Evolutionary conservation across 2,329 filamentous ascomycete species (phyloP).

Genomic region (Blastomyces gilchristii): DNA sequence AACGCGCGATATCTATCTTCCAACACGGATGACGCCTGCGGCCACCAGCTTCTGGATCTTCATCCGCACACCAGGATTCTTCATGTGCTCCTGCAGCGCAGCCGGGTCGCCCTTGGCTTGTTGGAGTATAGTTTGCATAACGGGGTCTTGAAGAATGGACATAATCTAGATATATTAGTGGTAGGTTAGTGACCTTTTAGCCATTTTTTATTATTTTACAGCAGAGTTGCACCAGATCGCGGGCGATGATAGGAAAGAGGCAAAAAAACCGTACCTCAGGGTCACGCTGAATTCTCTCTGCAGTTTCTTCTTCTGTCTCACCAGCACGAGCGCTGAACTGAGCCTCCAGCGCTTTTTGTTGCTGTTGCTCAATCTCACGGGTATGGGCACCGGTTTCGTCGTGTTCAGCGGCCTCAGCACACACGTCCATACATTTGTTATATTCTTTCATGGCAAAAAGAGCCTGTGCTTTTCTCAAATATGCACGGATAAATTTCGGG

Average conservation of each 20-base stretch:
- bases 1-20: slow-evolving; percentile 34
- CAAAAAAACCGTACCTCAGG: slow-evolving; percentile 58
- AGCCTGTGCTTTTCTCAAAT: slow-evolving; percentile 91
- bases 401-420: slow-evolving; percentile 65
- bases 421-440: slow-evolving; percentile 85
- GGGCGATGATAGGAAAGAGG: too few relatives aligned
- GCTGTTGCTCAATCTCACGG: slow-evolving; percentile 85
- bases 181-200: slow-evolving; percentile 13
- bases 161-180: slow-evolving; percentile 52
- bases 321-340: slow-evolving; percentile 88
- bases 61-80: slow-evolving; percentile 69
- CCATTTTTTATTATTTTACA: not conserved
- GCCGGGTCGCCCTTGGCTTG: slow-evolving; percentile 90
- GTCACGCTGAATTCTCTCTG: slow-evolving; percentile 79
- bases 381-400: slow-evolving; percentile 73
- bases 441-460: slow-evolving; percentile 98
- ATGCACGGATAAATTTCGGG: slow-evolving; percentile 84
- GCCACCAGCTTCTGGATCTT: slow-evolving; percentile 95
- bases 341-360: slow-evolving; percentile 80
- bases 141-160: slow-evolving; percentile 81
- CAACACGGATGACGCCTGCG: slow-evolving; percentile 79
- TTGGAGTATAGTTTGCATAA: slow-evolving; percentile 96
- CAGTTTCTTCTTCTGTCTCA: slow-evolving; percentile 92
- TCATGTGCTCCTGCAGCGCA: slow-evolving; percentile 94
- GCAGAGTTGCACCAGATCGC: slow-evolving; percentile 3